These are phyloP conservation scores for Xylaria castorea DNA, from an alignment of 495 filamentous ascomycete species.

Conservation along the genomic window DNA sequence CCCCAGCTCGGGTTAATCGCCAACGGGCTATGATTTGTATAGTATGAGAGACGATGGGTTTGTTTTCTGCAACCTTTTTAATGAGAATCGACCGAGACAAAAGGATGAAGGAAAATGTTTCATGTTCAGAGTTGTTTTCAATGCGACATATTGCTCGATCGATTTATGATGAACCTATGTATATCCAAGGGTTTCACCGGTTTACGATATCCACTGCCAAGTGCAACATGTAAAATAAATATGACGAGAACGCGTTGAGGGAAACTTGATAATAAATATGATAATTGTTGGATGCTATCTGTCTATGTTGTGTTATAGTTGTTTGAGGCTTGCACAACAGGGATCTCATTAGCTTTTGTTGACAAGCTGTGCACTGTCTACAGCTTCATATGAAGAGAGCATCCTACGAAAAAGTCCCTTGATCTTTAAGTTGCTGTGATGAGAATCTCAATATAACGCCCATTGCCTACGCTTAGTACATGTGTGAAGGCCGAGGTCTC, in stretches of 20 bases:
- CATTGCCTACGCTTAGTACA: neutral
- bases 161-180: neutral
- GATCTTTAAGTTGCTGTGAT: neutral
- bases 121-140: neutral
- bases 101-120: neutral
- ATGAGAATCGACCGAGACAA: neutral
- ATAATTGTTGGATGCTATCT: slow-evolving; percentile 21
- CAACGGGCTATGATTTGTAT: neutral
- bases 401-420: neutral
- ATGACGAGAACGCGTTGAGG: neutral
- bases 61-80: neutral
- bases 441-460: neutral
- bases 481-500: neutral
- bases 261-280: slow-evolving; percentile 12
- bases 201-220: slow-evolving; percentile 15
- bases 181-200: neutral
- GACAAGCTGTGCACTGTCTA: neutral
- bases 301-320: neutral
- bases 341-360: neutral
- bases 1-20: too few relatives aligned
- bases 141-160: neutral
- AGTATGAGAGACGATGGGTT: slow-evolving; percentile 13
- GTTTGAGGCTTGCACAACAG: neutral
- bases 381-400: too few relatives aligned
- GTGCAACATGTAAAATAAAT: slow-evolving; percentile 15